Percentiles rank a stretch among this genome's conserved stretches.
Conservation (phyloP, 2,329 filamentous ascomycete genomes). For the Beauveria scarabaeidicola region DNA sequence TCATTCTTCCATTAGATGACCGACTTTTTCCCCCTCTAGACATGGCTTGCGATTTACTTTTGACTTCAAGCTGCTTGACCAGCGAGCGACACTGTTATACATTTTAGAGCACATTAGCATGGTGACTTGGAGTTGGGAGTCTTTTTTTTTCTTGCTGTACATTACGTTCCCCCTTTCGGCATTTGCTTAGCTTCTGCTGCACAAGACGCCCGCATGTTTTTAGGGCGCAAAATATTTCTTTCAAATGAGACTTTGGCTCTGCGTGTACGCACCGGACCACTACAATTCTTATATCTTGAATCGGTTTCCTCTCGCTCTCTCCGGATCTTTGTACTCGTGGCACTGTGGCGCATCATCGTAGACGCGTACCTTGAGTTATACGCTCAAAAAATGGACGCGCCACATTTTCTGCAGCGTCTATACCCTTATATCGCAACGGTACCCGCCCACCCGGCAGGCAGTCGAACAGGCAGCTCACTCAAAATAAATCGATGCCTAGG, state of each 20-base stretch:
- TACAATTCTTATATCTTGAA: conserved; percentile 3
- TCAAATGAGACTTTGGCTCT: conserved; percentile 16
- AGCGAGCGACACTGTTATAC: conserved; percentile 12
- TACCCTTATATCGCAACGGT: too few species aligned
- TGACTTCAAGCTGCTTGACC: conserved; percentile 8
- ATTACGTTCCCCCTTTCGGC: neutral
- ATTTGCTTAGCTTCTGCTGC: neutral
- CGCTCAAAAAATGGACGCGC: too few species aligned
- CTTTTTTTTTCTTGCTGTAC: conserved; percentile 6
- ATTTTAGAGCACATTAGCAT: conserved; percentile 13
- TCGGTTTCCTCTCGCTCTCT: neutral
- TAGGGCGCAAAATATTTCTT: conserved; percentile 5
- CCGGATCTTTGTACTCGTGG: neutral
- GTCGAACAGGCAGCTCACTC: neutral
- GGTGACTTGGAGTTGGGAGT: neutral
- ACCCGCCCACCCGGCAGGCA: neutral
- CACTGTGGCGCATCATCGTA: neutral
- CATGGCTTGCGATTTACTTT: neutral
- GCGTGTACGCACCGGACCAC: conserved; percentile 20
- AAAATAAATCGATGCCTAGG: neutral
- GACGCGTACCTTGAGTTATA: too few species aligned
- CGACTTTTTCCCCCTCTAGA: conserved; percentile 8
- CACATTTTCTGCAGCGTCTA: too few species aligned
- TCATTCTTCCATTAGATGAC: neutral
- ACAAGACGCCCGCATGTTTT: neutral